phyloP scores from a whole-genome alignment of 495 filamentous ascomycete species.

The Neurospora sublineolata region DNA sequence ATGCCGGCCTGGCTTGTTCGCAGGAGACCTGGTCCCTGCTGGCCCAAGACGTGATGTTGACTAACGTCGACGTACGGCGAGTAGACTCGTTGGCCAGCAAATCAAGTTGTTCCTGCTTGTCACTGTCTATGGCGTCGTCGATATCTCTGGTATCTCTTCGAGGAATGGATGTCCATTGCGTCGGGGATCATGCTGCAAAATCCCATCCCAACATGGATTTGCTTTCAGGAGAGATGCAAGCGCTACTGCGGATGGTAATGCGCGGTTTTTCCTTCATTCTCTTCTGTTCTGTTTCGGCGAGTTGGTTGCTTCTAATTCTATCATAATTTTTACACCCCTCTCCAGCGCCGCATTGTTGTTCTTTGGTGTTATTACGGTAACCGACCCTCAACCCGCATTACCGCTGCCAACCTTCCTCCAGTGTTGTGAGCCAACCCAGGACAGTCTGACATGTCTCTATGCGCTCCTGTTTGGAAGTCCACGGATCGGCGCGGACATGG shows the following conservation, averaged over 20 bases:
- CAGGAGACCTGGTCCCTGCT: neutral
- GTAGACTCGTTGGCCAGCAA: neutral
- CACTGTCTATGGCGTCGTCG: neutral
- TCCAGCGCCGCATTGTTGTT: neutral
- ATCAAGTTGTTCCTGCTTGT: neutral
- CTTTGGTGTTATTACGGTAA: neutral
- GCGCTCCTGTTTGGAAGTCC: neutral
- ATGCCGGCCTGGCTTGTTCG: neutral
- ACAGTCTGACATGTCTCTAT: neutral
- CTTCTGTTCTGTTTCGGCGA: neutral
- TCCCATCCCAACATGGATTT: neutral
- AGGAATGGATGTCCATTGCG: neutral
- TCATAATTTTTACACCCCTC: neutral
- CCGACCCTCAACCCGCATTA: neutral
- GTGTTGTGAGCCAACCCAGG: neutral
- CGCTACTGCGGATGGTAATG: neutral
- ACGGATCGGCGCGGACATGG: neutral
- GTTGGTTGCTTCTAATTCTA: neutral
- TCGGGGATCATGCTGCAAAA: neutral
- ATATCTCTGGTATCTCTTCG: neutral
- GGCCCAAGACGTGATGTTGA: neutral
- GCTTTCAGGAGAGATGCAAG: constrained; percentile 1
- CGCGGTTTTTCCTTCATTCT: neutral
- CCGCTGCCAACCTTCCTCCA: neutral
- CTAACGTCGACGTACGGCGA: neutral